A percentile compares a stretch with the other conserved stretches of the same genome.
Conservation (phyloP, 2,329 filamentous ascomycete genomes). For the Tolypocladium tropicale region DNA sequence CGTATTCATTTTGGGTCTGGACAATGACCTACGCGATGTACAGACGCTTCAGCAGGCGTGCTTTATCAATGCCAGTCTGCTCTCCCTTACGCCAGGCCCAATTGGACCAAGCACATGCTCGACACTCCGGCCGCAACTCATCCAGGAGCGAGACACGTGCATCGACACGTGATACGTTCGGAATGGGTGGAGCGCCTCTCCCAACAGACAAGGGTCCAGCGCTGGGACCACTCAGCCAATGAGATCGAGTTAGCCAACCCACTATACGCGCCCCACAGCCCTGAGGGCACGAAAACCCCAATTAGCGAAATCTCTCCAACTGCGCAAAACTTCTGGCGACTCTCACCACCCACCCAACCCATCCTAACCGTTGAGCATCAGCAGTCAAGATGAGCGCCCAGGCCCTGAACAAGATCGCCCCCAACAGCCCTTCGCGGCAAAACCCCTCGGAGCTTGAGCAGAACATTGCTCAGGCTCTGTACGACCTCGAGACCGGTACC, state of each 20-base stretch:
- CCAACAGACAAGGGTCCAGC: background rate
- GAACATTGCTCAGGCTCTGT: conserved; percentile 92
- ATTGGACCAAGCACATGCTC: too few species aligned
- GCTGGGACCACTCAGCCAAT: background rate
- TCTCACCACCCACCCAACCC: conserved; percentile 15
- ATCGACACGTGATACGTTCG: too few species aligned
- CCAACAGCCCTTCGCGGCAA: conserved; percentile 91
- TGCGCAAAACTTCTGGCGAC: conserved; percentile 19
- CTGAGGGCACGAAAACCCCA: conserved; percentile 30
- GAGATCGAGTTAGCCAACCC: background rate
- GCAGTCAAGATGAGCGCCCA: conserved; percentile 52
- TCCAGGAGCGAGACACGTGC: too few species aligned
- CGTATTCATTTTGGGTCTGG: too few species aligned
- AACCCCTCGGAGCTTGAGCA: conserved; percentile 97
- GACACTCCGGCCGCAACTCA: too few species aligned
- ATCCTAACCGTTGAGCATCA: conserved; percentile 23
- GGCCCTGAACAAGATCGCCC: conserved; percentile 94
- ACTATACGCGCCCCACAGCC: background rate
- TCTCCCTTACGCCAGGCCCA: too few species aligned
- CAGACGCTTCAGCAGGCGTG: too few species aligned
- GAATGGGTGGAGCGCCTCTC: too few species aligned
- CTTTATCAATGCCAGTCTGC: too few species aligned
- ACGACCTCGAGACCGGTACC: conserved; percentile 99
- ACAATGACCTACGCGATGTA: background rate
- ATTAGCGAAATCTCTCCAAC: conserved; percentile 22